Conservation (phyloP, 139 green algal genomes). For the Chlamydomonas sp. region DNA sequence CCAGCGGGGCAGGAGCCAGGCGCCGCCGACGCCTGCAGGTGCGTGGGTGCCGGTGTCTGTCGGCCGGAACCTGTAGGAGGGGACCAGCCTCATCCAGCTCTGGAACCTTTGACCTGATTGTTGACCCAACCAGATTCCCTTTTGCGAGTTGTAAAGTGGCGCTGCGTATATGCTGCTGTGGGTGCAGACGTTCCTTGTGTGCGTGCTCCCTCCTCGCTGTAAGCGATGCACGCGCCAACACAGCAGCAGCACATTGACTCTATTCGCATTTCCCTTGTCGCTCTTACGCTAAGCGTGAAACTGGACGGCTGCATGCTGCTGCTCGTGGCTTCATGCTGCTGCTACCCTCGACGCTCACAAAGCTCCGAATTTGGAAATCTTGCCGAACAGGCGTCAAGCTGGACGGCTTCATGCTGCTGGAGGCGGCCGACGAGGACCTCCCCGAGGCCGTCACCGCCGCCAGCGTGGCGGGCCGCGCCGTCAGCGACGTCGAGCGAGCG, state of each 20-base stretch:
- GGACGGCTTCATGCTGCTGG: slow-evolving; percentile 57
- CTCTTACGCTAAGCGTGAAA: not conserved
- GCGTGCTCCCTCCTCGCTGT: no score
- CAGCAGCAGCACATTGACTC: no score
- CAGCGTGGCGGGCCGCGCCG: not conserved
- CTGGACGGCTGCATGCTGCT: slow-evolving; percentile 56
- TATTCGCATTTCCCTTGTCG: no score
- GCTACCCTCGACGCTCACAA: no score
- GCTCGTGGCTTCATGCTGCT: slow-evolving; percentile 19
- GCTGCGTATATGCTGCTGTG: no score
- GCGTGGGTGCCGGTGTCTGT: slow-evolving; percentile 21
- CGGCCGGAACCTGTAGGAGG: not conserved
- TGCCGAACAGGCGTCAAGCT: not conserved
- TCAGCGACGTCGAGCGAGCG: slow-evolving; percentile 15
- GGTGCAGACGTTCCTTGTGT: no score
- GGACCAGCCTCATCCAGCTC: not conserved
- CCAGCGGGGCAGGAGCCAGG: slow-evolving; percentile 13
- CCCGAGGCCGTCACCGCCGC: slow-evolving; percentile 38
- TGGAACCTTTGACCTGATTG: no score
- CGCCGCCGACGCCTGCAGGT: slow-evolving; percentile 19
- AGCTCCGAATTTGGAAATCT: no score
- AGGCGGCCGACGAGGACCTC: slow-evolving; percentile 55
- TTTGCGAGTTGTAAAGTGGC: no score
- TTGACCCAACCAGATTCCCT: no score
- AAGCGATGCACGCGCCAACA: no score